phyloP scores from a whole-genome alignment of 2,329 filamentous ascomycete species.

The Aspergillus tubingensis region DNA sequence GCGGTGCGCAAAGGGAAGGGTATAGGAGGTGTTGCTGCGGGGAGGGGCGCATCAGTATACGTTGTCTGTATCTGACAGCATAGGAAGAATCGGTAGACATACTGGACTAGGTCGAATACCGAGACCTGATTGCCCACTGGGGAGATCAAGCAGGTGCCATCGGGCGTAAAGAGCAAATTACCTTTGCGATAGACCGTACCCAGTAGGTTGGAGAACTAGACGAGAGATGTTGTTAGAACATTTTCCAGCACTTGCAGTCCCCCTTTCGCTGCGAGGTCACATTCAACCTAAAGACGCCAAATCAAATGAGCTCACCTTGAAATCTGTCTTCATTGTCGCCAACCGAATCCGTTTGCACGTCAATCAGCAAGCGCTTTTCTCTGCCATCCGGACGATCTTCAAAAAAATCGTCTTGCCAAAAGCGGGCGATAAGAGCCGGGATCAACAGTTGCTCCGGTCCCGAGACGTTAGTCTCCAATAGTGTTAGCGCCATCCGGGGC shows the following conservation, averaged over 20 bases:
- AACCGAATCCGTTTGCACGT: constrained; percentile 19
- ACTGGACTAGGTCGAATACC: constrained; percentile 96
- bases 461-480: constrained; percentile 25
- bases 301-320: constrained; percentile 67
- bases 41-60: constrained; percentile 8
- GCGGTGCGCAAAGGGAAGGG: constrained; percentile 77
- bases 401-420: constrained; percentile 25
- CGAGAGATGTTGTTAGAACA: constrained; percentile 1
- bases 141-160: constrained; percentile 93
- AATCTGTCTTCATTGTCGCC: constrained; percentile 91
- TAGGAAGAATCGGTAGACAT: constrained; percentile 28
- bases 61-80: background rate
- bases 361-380: constrained; percentile 18
- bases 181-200: constrained; percentile 98
- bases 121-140: constrained; percentile 95
- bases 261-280: background rate
- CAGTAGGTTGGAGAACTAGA: constrained; percentile 93
- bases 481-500: constrained; percentile 35
- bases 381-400: constrained; percentile 9
- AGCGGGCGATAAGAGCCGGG: constrained; percentile 30
- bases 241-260: background rate
- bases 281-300: background rate
- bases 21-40: constrained; percentile 48
- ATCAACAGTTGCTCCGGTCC: constrained; percentile 31
- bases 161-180: constrained; percentile 93